Base-by-base conservation (phyloP, 192 early-diverging fungal species). In the Entomortierella beljakovae region DNA sequence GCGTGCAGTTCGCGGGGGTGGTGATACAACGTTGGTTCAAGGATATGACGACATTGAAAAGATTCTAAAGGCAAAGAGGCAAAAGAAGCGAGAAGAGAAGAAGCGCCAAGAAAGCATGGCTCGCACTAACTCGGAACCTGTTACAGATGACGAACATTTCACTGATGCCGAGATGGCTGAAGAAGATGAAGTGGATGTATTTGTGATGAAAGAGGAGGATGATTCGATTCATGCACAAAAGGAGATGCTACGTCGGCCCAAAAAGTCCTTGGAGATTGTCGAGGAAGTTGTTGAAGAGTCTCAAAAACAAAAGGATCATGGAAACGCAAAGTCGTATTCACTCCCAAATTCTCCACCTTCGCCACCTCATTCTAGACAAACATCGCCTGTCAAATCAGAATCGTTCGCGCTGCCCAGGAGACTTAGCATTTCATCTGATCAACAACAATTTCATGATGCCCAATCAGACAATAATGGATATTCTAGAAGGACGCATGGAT, bases 31-130 rank as follows among this genome's bases (percentile, higher is more conserved):
- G 22, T 22, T 72, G 28, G 70, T 74, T n/a, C 28, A 58, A 42
- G 62, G 20, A 1, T 57, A 74, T 49, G 71, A 74, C 32, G 71
- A 74, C 29, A 65, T 74, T 13, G 71, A 74, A 23, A 34, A 42
- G 15, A 37, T 61, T 25, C 29, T 74, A 29, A 74, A 66, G 64
- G 56, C 52, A 18, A 74, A 74, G 33, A 46, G 71, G 28, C 49
- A 23, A 18, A 64, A 35, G 54, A 74, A 74, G 51, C 61, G 53
- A 1, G 71, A 64, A 26, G 63, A 65, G 33, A 48, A 35, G 33
- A 16, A 34, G 32, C 54, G 55, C 1, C 61, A 26, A n/a, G 60
- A 57, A 18, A 51, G 59, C 26, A 16, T 50, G 8, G 53, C 28
- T 28, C 22, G 57, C 40, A 56, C 23, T 6, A 56, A 25, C 20